Percentiles rank a stretch among this genome's conserved stretches.
These are phyloP conservation scores for Peniophora sp. DNA, from an alignment of 1,284 basidiomycete genomes.

Conservation along the genomic window DNA sequence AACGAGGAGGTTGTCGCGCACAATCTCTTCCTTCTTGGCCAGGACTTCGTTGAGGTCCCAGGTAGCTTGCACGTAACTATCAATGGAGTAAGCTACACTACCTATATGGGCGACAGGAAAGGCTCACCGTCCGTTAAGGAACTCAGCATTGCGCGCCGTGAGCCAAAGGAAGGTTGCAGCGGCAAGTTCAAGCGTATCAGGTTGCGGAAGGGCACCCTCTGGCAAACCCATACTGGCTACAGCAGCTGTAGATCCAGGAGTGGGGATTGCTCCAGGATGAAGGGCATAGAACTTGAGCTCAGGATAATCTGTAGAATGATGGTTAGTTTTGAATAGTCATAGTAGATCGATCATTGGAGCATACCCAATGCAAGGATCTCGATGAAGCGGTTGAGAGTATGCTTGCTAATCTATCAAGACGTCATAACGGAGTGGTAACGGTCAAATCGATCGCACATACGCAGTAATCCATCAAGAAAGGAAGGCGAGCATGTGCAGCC, in stretches of 20 bases:
- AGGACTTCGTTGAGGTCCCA: neutral
- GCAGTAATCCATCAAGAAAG: neutral
- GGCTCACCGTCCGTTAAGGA: neutral
- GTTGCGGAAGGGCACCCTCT: neutral
- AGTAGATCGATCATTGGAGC: neutral
- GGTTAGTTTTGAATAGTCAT: neutral
- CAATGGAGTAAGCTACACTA: neutral
- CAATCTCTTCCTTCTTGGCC: neutral
- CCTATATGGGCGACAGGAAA: too few species aligned
- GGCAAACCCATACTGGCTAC: too few species aligned
- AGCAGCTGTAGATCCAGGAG: neutral
- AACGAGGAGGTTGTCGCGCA: neutral
- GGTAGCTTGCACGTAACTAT: neutral
- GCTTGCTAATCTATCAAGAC: neutral
- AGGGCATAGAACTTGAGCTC: neutral
- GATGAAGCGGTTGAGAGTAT: neutral
- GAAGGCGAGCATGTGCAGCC: neutral
- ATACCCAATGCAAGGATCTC: neutral
- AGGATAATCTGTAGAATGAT: neutral
- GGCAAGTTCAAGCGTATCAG: neutral
- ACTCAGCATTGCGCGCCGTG: conserved; percentile 1
- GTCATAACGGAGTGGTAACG: neutral
- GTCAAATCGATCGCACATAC: too few species aligned
- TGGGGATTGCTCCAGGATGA: neutral
- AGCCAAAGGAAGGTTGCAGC: neutral